These are phyloP conservation scores for Dovyalis caffra DNA, from an alignment of 345 rosid genomes.

Conservation along the genomic window DNA sequence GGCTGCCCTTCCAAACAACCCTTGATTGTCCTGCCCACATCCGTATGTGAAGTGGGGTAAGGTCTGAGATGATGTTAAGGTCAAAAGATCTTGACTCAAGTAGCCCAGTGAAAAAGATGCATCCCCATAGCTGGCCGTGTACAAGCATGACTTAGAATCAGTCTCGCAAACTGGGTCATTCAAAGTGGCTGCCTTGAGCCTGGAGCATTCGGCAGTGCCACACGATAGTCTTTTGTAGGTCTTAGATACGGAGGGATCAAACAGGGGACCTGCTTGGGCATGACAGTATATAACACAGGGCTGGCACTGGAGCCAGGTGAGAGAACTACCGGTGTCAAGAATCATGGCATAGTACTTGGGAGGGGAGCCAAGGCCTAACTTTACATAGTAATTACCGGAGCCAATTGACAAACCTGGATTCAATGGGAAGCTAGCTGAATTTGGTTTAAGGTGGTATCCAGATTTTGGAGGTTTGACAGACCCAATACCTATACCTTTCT, in stretches of 20 bases:
- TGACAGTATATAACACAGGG: constrained; percentile 40
- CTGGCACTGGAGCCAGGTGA: constrained; percentile 55
- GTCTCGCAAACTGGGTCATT: constrained; percentile 32
- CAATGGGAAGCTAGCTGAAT: constrained; percentile 27
- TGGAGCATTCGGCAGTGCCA: constrained; percentile 30
- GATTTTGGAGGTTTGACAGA: constrained; percentile 1
- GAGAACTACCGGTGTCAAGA: constrained; percentile 53
- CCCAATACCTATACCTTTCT: background rate
- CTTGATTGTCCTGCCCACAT: constrained; percentile 51
- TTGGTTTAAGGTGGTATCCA: constrained; percentile 13
- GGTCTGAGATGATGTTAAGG: constrained; percentile 24
- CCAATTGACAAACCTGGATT: constrained; percentile 38
- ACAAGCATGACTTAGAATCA: constrained; percentile 23
- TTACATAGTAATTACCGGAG: constrained; percentile 40
- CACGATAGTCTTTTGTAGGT: constrained; percentile 32
- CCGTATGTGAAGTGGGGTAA: constrained; percentile 37
- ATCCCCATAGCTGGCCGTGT: constrained; percentile 48
- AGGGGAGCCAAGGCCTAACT: constrained; percentile 45
- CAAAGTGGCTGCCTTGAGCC: constrained; percentile 37
- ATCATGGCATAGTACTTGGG: constrained; percentile 43
- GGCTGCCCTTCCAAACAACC: constrained; percentile 42
- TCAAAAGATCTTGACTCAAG: constrained; percentile 38
- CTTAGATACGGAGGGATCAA: constrained; percentile 38
- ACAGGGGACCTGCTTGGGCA: constrained; percentile 40
- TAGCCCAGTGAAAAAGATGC: constrained; percentile 40